These are phyloP conservation scores for Erodium maritimum DNA, from an alignment of 345 rosid genomes.

Conservation along the genomic window DNA sequence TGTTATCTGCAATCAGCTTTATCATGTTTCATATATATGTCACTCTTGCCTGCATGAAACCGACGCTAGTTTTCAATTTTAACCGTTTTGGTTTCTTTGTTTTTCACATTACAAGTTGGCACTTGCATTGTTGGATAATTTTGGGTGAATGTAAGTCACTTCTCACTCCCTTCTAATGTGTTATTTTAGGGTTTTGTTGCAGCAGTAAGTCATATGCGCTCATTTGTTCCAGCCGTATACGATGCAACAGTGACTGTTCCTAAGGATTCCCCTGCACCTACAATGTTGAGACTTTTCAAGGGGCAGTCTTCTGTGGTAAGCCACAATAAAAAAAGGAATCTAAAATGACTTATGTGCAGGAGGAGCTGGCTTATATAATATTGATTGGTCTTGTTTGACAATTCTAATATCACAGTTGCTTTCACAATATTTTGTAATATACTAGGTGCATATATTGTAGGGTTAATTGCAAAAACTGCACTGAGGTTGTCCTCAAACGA, in stretches of 20 bases:
- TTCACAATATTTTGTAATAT: neutral
- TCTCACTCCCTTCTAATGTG: neutral
- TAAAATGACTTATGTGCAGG: neutral
- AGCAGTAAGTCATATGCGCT: conserved; percentile 83
- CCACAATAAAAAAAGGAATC: neutral
- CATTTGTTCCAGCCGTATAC: conserved; percentile 90
- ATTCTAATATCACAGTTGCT: neutral
- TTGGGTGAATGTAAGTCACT: neutral
- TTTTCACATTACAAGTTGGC: too few species aligned
- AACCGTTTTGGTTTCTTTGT: too few species aligned
- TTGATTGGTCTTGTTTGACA: neutral
- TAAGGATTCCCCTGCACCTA: conserved; percentile 64
- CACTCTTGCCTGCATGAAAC: neutral
- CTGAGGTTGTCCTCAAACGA: too few species aligned
- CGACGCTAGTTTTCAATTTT: neutral
- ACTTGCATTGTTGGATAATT: neutral
- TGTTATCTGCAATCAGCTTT: neutral
- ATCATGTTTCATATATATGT: neutral
- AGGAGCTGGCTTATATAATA: neutral
- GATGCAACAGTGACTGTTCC: conserved; percentile 78
- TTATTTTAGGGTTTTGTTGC: conserved; percentile 84
- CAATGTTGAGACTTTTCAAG: conserved; percentile 68
- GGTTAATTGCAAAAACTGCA: too few species aligned
- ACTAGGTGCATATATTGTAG: neutral
- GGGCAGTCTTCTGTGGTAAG: conserved; percentile 88